phyloP scores from a whole-genome alignment of 2,329 filamentous ascomycete genomes.

The Xylariaceae sp. region DNA sequence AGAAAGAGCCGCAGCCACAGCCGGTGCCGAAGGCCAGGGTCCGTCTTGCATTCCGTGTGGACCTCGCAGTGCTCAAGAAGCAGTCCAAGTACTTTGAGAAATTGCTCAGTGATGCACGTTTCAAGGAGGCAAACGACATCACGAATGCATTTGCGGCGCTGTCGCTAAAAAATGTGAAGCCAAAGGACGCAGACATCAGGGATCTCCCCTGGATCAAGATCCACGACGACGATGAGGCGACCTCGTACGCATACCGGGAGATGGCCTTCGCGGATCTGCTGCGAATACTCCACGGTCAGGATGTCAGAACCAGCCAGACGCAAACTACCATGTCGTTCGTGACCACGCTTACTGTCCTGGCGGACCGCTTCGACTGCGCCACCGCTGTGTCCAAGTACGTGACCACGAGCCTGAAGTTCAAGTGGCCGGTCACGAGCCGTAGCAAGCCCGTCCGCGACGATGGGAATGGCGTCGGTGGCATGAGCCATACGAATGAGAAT shows the following conservation, averaged over 20 bases:
- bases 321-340: conserved; percentile 64
- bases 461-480: conserved; percentile 42
- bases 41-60: conserved; percentile 64
- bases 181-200: conserved; percentile 53
- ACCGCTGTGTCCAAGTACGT: conserved; percentile 60
- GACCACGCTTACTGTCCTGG: conserved; percentile 71
- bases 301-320: conserved; percentile 43
- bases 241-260: conserved; percentile 64
- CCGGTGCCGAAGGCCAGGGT: conserved; percentile 46
- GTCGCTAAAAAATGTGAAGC: conserved; percentile 50
- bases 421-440: conserved; percentile 57
- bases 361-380: conserved; percentile 75
- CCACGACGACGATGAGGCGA: conserved; percentile 72
- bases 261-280: conserved; percentile 71
- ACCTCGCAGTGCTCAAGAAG: conserved; percentile 59
- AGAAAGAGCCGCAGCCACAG: conserved; percentile 25
- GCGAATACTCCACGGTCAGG: conserved; percentile 65
- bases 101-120: conserved; percentile 67
- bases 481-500: conserved; percentile 63
- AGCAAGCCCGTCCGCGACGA: conserved; percentile 46
- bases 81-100: conserved; percentile 74
- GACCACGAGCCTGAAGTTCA: conserved; percentile 55
- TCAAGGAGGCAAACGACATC: conserved; percentile 66
- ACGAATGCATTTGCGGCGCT: conserved; percentile 58
- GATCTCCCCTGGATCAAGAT: conserved; percentile 70